phyloP scores from a whole-genome alignment of 371 early-diverging fungal species.

The Neoconidiobolus thromboides region DNA sequence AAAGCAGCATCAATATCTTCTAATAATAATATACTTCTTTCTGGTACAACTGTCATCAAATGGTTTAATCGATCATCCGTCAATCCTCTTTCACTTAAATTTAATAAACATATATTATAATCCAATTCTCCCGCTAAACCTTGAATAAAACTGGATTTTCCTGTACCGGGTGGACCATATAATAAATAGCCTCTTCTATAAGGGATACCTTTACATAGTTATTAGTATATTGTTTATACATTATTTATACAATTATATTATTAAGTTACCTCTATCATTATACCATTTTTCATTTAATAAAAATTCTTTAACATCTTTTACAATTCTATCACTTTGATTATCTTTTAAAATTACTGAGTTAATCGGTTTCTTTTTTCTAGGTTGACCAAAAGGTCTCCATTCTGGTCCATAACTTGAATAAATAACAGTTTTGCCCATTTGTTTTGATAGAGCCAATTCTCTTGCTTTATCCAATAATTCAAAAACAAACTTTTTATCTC shows the following conservation, averaged over 20 bases:
- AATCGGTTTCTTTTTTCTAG: constrained; percentile 63
- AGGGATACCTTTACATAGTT: constrained; percentile 50
- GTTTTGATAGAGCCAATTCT: constrained; percentile 55
- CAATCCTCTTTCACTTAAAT: constrained; percentile 78
- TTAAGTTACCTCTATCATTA: constrained; percentile 51
- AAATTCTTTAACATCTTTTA: constrained; percentile 72
- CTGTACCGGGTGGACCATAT: constrained; percentile 98
- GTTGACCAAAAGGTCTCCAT: constrained; percentile 94
- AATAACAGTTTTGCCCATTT: constrained; percentile 87
- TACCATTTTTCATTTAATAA: constrained; percentile 86
- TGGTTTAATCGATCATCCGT: constrained; percentile 93
- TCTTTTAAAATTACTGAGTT: constrained; percentile 70
- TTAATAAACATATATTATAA: constrained; percentile 94
- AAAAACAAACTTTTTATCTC: constrained; percentile 56
- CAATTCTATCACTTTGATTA: constrained; percentile 52
- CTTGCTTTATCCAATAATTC: constrained; percentile 69
- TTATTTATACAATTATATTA: background rate
- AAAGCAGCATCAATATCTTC: constrained; percentile 99
- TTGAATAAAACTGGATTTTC: constrained; percentile 96
- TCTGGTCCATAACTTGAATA: constrained; percentile 90
- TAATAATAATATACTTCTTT: constrained; percentile 86
- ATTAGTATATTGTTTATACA: background rate
- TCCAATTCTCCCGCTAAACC: constrained; percentile 93
- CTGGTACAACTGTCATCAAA: constrained; percentile 81
- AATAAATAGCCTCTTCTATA: constrained; percentile 94